These are phyloP conservation scores for Mesembryanthemum crystallinum DNA, from an alignment of 148 eudicot genomes.

Conservation along the genomic window DNA sequence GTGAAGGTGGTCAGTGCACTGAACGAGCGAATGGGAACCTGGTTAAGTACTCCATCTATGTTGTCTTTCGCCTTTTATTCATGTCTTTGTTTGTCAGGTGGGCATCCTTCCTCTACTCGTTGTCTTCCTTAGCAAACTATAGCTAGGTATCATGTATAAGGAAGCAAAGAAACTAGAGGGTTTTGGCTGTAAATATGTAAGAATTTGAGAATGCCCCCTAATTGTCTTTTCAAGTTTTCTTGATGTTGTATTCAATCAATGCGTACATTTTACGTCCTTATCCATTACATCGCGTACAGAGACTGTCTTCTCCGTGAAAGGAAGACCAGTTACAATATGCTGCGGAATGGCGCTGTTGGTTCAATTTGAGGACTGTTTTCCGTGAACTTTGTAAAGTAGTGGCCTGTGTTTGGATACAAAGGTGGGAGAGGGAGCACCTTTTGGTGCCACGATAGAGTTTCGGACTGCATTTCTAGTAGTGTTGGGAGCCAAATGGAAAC, in stretches of 20 bases:
- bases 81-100: neutral
- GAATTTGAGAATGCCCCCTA: slow-evolving; percentile 15
- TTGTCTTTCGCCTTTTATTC: slow-evolving; percentile 4
- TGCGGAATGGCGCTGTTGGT: no score
- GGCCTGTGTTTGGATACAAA: no score
- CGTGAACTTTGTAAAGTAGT: no score
- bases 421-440: no score
- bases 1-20: slow-evolving; percentile 7
- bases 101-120: slow-evolving; percentile 7
- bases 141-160: slow-evolving; percentile 8
- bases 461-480: no score
- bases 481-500: no score
- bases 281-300: neutral
- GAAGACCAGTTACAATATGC: no score
- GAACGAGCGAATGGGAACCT: neutral
- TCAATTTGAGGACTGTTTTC: no score
- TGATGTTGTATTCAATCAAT: slow-evolving; percentile 8
- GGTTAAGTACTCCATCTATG: slow-evolving; percentile 5
- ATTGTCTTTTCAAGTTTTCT: neutral
- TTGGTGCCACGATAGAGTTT: no score
- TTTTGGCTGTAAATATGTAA: slow-evolving; percentile 15
- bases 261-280: neutral
- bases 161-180: slow-evolving; percentile 4
- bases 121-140: slow-evolving; percentile 2
- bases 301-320: no score